These are phyloP conservation scores for Marasmius sp. DNA, from an alignment of 1,284 basidiomycete genomes.

Conservation along the genomic window DNA sequence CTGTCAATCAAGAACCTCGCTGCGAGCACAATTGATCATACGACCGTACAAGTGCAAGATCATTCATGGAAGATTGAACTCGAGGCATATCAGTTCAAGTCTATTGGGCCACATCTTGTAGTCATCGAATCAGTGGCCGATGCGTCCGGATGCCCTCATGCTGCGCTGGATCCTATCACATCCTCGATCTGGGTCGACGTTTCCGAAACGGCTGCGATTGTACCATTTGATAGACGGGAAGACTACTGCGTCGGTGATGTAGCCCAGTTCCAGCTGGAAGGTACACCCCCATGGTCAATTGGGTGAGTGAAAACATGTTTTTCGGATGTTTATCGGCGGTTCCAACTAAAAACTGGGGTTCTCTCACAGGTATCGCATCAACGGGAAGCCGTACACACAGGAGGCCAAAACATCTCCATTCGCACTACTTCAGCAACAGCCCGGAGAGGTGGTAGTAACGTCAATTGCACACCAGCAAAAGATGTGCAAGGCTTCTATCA, in stretches of 20 bases:
- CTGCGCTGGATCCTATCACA: conserved; percentile 61
- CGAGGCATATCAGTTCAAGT: conserved; percentile 70
- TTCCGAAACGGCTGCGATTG: conserved; percentile 91
- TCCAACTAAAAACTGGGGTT: background rate
- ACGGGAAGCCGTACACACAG: conserved; percentile 73
- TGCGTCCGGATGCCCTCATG: conserved; percentile 77
- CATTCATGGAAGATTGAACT: conserved; percentile 76
- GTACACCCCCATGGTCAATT: conserved; percentile 94
- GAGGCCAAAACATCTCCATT: conserved; percentile 81
- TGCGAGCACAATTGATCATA: conserved; percentile 59
- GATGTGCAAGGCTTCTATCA: conserved; percentile 80
- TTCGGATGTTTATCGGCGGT: background rate
- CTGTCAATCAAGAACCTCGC: conserved; percentile 77
- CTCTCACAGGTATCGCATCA: conserved; percentile 73
- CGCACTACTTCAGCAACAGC: conserved; percentile 76
- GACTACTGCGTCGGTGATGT: conserved; percentile 93
- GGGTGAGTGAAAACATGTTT: conserved; percentile 48
- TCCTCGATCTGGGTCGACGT: conserved; percentile 82
- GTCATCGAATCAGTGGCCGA: conserved; percentile 77
- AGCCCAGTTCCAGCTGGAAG: conserved; percentile 91
- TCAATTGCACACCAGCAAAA: conserved; percentile 91
- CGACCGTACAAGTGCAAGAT: conserved; percentile 59
- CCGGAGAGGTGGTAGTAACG: conserved; percentile 81
- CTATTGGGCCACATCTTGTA: conserved; percentile 81
- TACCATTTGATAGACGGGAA: conserved; percentile 74